phyloP scores from a whole-genome alignment of 371 early-diverging fungal genomes.

The Polyrhizophydium stewartii region DNA sequence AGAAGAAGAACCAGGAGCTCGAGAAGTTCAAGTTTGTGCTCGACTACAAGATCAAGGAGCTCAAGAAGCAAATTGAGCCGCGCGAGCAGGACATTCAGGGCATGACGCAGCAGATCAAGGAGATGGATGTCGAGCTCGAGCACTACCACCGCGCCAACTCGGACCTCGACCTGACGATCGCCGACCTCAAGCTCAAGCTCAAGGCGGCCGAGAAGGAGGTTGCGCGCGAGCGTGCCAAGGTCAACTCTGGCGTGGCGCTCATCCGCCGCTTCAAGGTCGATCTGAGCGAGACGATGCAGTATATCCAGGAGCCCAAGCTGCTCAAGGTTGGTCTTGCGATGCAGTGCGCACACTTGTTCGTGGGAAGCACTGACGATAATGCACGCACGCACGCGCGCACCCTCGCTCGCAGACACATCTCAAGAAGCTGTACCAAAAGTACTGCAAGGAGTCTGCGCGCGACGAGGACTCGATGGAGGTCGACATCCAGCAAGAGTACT shows the following conservation, averaged over 20 bases:
- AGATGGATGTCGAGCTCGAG: slow-evolving; percentile 54
- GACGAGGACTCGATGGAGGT: slow-evolving; percentile 27
- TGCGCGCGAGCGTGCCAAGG: slow-evolving; percentile 26
- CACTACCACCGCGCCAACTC: slow-evolving; percentile 42
- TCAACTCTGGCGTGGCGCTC: slow-evolving; percentile 26
- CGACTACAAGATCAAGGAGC: slow-evolving; percentile 57
- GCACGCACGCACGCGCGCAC: background rate
- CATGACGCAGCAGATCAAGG: slow-evolving; percentile 50
- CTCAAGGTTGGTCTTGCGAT: slow-evolving; percentile 32
- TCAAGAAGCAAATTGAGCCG: slow-evolving; percentile 55
- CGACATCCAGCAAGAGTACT: slow-evolving; percentile 46
- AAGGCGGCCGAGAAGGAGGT: slow-evolving; percentile 50
- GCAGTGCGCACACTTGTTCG: too few species aligned
- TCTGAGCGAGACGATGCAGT: slow-evolving; percentile 38
- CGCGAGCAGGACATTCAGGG: slow-evolving; percentile 50
- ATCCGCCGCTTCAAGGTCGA: slow-evolving; percentile 47
- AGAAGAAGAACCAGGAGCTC: slow-evolving; percentile 59
- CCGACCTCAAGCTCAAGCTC: slow-evolving; percentile 48
- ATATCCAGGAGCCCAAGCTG: slow-evolving; percentile 46
- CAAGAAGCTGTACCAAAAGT: slow-evolving; percentile 47
- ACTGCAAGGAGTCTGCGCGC: slow-evolving; percentile 35
- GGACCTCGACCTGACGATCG: slow-evolving; percentile 40
- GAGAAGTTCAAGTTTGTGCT: slow-evolving; percentile 61
- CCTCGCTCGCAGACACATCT: slow-evolving; percentile 26
- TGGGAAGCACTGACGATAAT: background rate